Base-by-base conservation (phyloP, 225 moss, liverwort and hornwort genomes). In the Physcomitrium patens region DNA sequence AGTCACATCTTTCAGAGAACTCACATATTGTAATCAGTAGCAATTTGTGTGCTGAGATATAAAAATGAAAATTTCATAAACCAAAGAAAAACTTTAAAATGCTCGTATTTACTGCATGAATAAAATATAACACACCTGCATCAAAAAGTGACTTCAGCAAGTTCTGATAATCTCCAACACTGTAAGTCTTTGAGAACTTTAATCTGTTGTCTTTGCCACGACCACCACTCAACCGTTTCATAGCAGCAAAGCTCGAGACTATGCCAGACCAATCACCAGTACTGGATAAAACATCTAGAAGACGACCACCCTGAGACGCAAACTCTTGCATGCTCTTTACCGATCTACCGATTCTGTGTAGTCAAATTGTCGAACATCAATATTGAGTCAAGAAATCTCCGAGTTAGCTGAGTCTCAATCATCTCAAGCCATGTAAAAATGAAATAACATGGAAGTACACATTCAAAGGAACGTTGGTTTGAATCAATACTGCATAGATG, bases 241-340 rank as follows among this genome's bases (percentile, higher is more conserved):
- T 94, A 68, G 92, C 92, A 19, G 95, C 92, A 83, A 95, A 85
- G 72, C 95, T 87, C 56, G 93, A 86, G 15, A 77, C 91, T 84
- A 96, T 75, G 70, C 92, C 92, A 69, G 96, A 82, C 96, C 96
- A 96, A 74, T 96, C 96, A 47, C 96, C 92, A 79, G 83, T 96
- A 59, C 68, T 86, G 1, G 85, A 85, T 11, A 87, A 68, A 61
- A 69, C 68, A 19, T 92, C 93, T 28, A 83, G 24, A 50, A 76
- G 67, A 45, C 86, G 89, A 69, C 86, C 85, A 72, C 79, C 87
- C 60, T 85, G 79, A 49, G 71, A 72, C 42, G 92, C 85, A 50
- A 84, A 75, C 22, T 88, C 89, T 77, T 85, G 92, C 86, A 91
- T 84, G 71, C 82, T 90, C 77, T 90, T 92, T 67, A 82, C 81